Conservation (phyloP, 2,329 filamentous ascomycete species). For the Emmonsiellopsis sp. region DNA sequence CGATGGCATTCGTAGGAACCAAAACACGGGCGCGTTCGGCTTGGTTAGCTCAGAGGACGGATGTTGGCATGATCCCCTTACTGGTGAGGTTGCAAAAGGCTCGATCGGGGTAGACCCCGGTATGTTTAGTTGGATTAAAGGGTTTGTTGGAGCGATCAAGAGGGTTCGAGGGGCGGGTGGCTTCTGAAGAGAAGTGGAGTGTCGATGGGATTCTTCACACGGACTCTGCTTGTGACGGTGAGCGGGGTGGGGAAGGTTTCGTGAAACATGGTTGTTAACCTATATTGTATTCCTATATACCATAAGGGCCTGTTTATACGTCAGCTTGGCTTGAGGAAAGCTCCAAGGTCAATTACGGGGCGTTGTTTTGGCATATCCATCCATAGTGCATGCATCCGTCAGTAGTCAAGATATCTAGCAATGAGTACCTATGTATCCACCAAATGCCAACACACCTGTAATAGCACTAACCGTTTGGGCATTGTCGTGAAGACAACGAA, state of each 20-base stretch:
- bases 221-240: not conserved
- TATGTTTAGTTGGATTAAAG: slow-evolving; percentile 50
- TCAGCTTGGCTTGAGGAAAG: too few species aligned
- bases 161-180: slow-evolving; percentile 49
- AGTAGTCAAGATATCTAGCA: too few species aligned
- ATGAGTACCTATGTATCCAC: too few species aligned
- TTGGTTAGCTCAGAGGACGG: slow-evolving; percentile 47
- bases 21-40: slow-evolving; percentile 57
- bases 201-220: not conserved
- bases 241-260: not conserved
- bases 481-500: too few species aligned
- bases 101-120: slow-evolving; percentile 47
- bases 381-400: too few species aligned
- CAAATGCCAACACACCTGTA: too few species aligned
- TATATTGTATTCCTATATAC: too few species aligned
- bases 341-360: too few species aligned
- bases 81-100: slow-evolving; percentile 40
- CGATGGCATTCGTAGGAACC: slow-evolving; percentile 53
- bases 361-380: too few species aligned
- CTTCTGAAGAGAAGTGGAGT: slow-evolving; percentile 31
- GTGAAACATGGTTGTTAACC: not conserved
- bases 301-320: too few species aligned
- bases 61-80: slow-evolving; percentile 49
- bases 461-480: too few species aligned
- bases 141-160: slow-evolving; percentile 49